Evolutionary conservation across 371 early-diverging fungal genomes (phyloP).

Genomic region (Mortierella sp.): DNA sequence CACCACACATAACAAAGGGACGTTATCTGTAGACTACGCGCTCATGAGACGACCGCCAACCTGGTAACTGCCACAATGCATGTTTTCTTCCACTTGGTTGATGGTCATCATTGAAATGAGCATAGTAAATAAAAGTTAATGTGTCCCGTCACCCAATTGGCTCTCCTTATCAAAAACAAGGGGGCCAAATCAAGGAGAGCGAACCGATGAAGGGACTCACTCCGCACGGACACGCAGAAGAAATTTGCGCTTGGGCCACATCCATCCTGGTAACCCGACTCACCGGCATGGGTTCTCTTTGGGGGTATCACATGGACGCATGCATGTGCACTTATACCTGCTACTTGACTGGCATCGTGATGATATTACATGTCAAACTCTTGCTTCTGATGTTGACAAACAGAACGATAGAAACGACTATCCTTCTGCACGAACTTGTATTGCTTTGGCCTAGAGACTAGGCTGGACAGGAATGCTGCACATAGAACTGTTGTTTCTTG

Average conservation of each 20-base stretch:
- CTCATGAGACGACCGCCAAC: not conserved
- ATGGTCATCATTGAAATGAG: not conserved
- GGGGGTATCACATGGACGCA: not conserved
- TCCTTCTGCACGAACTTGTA: conserved; percentile 44
- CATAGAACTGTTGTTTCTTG: no score
- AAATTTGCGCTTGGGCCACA: conserved; percentile 10
- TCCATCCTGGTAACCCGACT: not conserved
- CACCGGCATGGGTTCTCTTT: not conserved
- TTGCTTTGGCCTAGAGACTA: conserved; percentile 15
- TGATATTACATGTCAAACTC: not conserved
- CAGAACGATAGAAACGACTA: not conserved
- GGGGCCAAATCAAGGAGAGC: conserved; percentile 4
- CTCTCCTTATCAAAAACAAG: not conserved
- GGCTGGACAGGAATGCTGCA: not conserved
- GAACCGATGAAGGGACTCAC: not conserved
- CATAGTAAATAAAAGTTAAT: no score
- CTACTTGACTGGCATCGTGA: no score
- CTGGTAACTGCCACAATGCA: not conserved
- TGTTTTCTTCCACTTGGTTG: not conserved
- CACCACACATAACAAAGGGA: not conserved
- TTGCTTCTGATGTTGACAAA: not conserved
- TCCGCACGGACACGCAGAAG: not conserved
- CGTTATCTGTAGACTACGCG: no score
- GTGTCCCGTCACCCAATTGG: not conserved
- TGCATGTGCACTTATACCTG: not conserved